Evolutionary conservation across 805 yeast genomes (phyloP).

Genomic region (Hanseniaspora thailandica): DNA sequence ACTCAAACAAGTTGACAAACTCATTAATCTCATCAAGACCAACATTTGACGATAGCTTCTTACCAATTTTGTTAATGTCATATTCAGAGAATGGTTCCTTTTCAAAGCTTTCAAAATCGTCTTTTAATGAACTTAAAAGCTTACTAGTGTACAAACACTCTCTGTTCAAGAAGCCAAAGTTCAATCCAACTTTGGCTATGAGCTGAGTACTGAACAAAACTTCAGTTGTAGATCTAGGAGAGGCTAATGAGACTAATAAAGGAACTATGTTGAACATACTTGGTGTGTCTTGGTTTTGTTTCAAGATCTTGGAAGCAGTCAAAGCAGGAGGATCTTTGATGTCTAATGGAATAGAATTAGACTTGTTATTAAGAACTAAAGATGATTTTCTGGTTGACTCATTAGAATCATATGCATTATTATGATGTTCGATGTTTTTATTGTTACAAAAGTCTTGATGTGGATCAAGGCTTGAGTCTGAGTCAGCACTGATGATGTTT

Average conservation of each 20-base stretch:
- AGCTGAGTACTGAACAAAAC: slow-evolving; percentile 63
- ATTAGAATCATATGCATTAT: not conserved
- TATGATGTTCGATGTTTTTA: not conserved
- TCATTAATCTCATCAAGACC: slow-evolving; percentile 26
- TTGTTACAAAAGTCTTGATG: not conserved
- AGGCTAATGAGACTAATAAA: slow-evolving; percentile 53
- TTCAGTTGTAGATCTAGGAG: slow-evolving; percentile 70
- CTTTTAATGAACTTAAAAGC: slow-evolving; percentile 58
- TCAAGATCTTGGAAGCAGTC: slow-evolving; percentile 51
- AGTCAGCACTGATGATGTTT: slow-evolving; percentile 21
- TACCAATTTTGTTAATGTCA: slow-evolving; percentile 3
- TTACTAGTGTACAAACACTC: slow-evolving; percentile 63
- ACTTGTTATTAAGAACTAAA: slow-evolving; percentile 21
- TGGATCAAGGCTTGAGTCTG: slow-evolving; percentile 19
- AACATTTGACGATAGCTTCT: slow-evolving; percentile 8
- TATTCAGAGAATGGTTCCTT: slow-evolving; percentile 16
- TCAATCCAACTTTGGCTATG: slow-evolving; percentile 55
- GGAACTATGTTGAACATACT: slow-evolving; percentile 36
- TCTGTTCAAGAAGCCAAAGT: slow-evolving; percentile 58
- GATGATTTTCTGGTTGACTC: slow-evolving; percentile 16
- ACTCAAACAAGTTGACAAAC: slow-evolving; percentile 20
- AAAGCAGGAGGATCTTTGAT: slow-evolving; percentile 67
- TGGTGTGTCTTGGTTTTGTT: slow-evolving; percentile 44
- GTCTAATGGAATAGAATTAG: slow-evolving; percentile 38
- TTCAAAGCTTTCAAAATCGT: slow-evolving; percentile 33